Percentiles rank a stretch among this genome's conserved stretches.
Evolutionary conservation across 257 asterid genomes (phyloP).

Genomic region (Ocimum tenuiflorum): DNA sequence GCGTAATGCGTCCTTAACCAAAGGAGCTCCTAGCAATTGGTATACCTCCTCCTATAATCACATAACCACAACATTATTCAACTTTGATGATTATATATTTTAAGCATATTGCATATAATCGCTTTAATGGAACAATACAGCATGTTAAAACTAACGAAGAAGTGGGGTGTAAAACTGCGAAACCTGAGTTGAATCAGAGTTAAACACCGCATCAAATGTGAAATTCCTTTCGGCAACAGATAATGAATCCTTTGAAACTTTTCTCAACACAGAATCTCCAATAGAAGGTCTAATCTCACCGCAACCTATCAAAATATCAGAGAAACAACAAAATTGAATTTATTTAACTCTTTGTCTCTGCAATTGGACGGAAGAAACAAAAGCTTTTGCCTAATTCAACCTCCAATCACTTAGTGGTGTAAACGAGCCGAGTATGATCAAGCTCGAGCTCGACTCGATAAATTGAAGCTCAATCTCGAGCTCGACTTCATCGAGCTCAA

Average conservation of each 20-base stretch:
- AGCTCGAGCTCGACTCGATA: too few species aligned
- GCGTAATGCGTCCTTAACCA: slow-evolving; percentile 81
- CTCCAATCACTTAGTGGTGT: too few species aligned
- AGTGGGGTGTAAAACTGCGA: background rate
- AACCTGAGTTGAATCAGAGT: slow-evolving; percentile 76
- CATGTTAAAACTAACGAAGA: background rate
- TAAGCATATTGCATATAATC: too few species aligned
- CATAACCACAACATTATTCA: background rate
- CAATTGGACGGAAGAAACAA: background rate
- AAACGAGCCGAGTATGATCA: too few species aligned
- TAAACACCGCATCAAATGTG: slow-evolving; percentile 63
- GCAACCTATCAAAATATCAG: slow-evolving; percentile 49
- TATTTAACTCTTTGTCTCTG: background rate
- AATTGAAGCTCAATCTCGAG: too few species aligned
- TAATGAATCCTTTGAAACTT: slow-evolving; percentile 58
- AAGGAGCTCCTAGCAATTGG: slow-evolving; percentile 62
- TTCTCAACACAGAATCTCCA: slow-evolving; percentile 44
- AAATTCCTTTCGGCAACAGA: slow-evolving; percentile 51
- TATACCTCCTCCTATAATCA: slow-evolving; percentile 61
- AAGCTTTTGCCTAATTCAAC: background rate
- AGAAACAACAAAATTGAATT: background rate
- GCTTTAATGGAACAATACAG: too few species aligned
- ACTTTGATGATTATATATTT: background rate
- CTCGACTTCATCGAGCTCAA: too few species aligned
- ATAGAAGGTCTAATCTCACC: slow-evolving; percentile 66